Evolutionary conservation across 305 asterid genomes (phyloP).

Genomic region (Fraxinus angustifolia): DNA sequence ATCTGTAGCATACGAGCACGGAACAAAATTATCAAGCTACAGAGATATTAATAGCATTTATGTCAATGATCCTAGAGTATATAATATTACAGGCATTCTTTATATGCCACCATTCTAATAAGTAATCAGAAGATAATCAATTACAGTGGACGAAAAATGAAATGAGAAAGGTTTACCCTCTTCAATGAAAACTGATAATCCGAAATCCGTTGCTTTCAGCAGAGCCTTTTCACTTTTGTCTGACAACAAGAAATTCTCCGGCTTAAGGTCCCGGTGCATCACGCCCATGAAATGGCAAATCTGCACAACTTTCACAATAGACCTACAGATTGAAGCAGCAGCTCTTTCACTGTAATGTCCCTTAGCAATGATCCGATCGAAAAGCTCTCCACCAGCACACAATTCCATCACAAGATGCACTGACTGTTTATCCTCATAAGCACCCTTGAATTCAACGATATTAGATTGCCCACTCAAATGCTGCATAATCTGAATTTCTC

Average conservation of each 20-base stretch:
- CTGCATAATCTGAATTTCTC: conserved; percentile 88
- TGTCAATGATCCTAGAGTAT: background rate
- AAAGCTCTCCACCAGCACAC: conserved; percentile 87
- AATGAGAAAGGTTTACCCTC: conserved; percentile 43
- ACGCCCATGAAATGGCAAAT: conserved; percentile 90
- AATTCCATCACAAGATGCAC: conserved; percentile 89
- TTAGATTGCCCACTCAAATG: conserved; percentile 83
- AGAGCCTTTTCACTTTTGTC: conserved; percentile 54
- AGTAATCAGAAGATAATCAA: background rate
- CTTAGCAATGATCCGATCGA: conserved; percentile 73
- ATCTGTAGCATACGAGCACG: background rate
- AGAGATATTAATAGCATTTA: background rate
- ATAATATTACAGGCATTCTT: background rate
- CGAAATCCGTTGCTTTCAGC: conserved; percentile 80
- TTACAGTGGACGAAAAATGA: background rate
- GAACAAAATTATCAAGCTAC: background rate
- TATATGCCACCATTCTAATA: background rate
- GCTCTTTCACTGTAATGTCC: conserved; percentile 76
- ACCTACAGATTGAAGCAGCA: conserved; percentile 67
- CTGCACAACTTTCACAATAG: conserved; percentile 70
- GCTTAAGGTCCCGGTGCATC: conserved; percentile 82
- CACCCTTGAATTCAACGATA: conserved; percentile 79
- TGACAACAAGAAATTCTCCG: conserved; percentile 76
- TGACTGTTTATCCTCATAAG: conserved; percentile 66
- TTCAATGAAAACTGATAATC: conserved; percentile 74